Evolutionary conservation across 306 rosid species (phyloP).

Genomic region (Dalbergia oliveri): DNA sequence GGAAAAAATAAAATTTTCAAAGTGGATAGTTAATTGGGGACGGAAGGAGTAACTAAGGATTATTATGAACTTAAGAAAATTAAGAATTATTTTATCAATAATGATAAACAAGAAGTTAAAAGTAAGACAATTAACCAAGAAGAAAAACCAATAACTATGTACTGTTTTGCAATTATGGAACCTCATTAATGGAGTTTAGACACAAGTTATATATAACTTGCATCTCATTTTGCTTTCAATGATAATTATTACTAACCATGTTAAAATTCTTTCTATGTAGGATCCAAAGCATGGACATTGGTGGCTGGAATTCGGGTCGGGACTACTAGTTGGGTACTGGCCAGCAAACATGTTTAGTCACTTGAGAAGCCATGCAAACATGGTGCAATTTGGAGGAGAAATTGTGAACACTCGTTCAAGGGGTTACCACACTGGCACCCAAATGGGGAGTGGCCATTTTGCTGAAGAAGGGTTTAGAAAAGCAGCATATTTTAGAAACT

Average conservation of each 20-base stretch:
- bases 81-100: background rate
- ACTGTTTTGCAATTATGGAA: conserved; percentile 37
- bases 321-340: conserved; percentile 94
- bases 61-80: no score
- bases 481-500: conserved; percentile 94
- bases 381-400: conserved; percentile 98
- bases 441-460: conserved; percentile 99
- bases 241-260: background rate
- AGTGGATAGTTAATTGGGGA: no score
- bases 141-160: background rate
- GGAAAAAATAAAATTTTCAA: no score
- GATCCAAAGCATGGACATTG: conserved; percentile 98
- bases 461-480: conserved; percentile 88
- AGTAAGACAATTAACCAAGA: background rate
- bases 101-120: background rate
- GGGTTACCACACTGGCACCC: conserved; percentile 91
- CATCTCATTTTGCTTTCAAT: conserved; percentile 1
- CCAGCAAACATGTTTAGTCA: conserved; percentile 92
- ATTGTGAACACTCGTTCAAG: conserved; percentile 83
- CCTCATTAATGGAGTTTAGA: conserved; percentile 25
- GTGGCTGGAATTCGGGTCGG: conserved; percentile 94
- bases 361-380: conserved; percentile 87
- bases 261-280: conserved; percentile 51
- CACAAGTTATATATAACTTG: background rate
- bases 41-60: no score